Conservation (phyloP, 2,329 filamentous ascomycete genomes). For the Westerdykella aurantiaca region DNA sequence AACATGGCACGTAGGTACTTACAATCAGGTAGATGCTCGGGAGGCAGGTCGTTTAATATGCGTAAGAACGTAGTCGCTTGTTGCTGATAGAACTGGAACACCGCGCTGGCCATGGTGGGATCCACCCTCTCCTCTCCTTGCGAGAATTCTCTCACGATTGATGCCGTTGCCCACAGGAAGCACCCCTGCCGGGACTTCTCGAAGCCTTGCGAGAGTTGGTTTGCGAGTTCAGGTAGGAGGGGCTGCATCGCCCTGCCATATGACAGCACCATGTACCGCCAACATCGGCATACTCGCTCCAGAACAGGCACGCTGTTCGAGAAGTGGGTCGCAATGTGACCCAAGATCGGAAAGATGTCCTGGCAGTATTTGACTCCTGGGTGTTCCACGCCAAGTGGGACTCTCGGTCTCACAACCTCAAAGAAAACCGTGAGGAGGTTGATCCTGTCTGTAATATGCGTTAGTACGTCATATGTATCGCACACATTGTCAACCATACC, state of each 20-base stretch:
- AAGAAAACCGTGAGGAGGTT: conserved; percentile 90
- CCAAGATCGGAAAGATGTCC: conserved; percentile 83
- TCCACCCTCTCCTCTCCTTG: conserved; percentile 83
- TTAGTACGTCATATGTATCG: conserved; percentile 4
- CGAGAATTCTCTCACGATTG: conserved; percentile 91
- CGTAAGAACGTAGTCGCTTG: conserved; percentile 86
- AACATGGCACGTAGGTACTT: conserved; percentile 18
- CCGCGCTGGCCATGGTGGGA: conserved; percentile 72
- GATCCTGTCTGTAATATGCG: conserved; percentile 61
- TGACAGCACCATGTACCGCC: conserved; percentile 94
- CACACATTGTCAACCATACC: conserved; percentile 45
- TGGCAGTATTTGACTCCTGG: conserved; percentile 95
- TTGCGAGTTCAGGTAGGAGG: conserved; percentile 75
- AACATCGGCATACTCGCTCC: conserved; percentile 89
- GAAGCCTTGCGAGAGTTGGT: conserved; percentile 83
- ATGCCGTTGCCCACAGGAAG: conserved; percentile 97
- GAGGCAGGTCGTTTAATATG: conserved; percentile 78
- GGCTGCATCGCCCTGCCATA: conserved; percentile 87
- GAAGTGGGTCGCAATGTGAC: conserved; percentile 83
- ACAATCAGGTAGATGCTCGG: conserved; percentile 67
- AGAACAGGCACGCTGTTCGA: conserved; percentile 80
- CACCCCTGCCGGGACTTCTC: conserved; percentile 82
- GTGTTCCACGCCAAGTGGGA: conserved; percentile 64
- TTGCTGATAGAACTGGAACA: conserved; percentile 91
- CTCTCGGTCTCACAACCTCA: conserved; percentile 68